phyloP scores from a whole-genome alignment of 768 basidiomycete species.

The Boletus bicolor region DNA sequence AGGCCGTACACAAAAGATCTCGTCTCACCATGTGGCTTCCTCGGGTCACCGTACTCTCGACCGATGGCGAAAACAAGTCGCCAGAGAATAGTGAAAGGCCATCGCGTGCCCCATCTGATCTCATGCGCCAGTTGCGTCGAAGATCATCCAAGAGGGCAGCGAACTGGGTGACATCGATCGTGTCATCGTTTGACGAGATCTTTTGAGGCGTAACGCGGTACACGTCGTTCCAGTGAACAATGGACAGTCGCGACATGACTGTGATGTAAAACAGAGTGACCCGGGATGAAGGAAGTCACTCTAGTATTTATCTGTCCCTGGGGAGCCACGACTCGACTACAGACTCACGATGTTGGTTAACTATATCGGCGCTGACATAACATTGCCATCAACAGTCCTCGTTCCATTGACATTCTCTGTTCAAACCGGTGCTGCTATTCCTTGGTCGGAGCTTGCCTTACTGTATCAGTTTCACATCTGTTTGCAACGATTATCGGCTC shows the following conservation, averaged over 20 bases:
- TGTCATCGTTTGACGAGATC: conserved; percentile 47
- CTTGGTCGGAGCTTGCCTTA: no score
- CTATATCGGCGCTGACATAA: no score
- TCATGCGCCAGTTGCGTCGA: conserved; percentile 52
- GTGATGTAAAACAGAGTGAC: not conserved
- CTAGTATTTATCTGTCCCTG: conserved; percentile 1
- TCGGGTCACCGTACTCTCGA: conserved; percentile 84
- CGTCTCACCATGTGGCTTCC: conserved; percentile 82
- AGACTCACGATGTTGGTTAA: no score
- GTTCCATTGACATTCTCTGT: no score
- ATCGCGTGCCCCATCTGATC: conserved; percentile 51
- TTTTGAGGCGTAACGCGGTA: conserved; percentile 82
- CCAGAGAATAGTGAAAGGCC: conserved; percentile 86
- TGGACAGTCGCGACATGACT: conserved; percentile 38
- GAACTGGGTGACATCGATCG: conserved; percentile 88
- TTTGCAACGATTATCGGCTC: no score
- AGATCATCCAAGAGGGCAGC: conserved; percentile 65
- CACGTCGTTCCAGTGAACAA: conserved; percentile 79
- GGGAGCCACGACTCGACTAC: not conserved
- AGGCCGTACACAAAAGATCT: not conserved
- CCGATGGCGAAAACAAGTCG: conserved; percentile 83
- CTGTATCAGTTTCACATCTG: no score
- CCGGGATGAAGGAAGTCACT: not conserved
- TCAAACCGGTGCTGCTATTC: no score
- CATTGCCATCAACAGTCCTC: no score